Conservation (phyloP, 1,284 basidiomycete species). For the Exobasidium rhododendri region DNA sequence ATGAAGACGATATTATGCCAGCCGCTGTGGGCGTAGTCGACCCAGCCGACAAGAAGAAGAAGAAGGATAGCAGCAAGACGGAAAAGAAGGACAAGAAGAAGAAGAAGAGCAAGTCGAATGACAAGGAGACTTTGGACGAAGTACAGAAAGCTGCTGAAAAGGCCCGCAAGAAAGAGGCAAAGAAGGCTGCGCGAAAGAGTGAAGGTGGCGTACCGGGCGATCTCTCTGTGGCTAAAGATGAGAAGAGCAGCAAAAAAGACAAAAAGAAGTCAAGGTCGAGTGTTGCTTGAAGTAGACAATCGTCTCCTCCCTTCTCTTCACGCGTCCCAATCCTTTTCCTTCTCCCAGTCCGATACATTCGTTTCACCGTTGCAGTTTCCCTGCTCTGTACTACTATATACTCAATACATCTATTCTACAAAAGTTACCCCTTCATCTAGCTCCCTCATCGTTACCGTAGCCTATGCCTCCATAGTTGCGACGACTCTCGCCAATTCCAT, state of each 20-base stretch:
- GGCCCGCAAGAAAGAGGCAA: slow-evolving; percentile 43
- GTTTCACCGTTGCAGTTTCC: too few species aligned
- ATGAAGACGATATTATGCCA: slow-evolving; percentile 60
- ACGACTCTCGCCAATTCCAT: slow-evolving; percentile 28
- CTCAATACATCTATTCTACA: too few species aligned
- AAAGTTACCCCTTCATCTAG: slow-evolving; percentile 1
- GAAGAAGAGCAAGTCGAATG: slow-evolving; percentile 55
- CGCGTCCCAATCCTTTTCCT: not conserved
- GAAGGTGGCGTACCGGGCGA: slow-evolving; percentile 27
- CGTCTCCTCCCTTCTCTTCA: too few species aligned
- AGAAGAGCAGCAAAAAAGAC: slow-evolving; percentile 37
- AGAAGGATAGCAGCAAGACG: slow-evolving; percentile 64
- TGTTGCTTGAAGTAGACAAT: not conserved
- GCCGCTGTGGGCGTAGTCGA: slow-evolving; percentile 39
- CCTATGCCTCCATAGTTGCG: not conserved
- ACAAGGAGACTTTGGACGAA: slow-evolving; percentile 63
- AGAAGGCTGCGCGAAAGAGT: slow-evolving; percentile 40
- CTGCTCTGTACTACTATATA: too few species aligned
- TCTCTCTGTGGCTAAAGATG: slow-evolving; percentile 22
- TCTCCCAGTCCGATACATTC: too few species aligned
- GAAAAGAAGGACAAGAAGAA: slow-evolving; percentile 23
- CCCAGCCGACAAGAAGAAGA: slow-evolving; percentile 55
- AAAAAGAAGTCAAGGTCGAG: slow-evolving; percentile 17
- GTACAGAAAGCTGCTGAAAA: slow-evolving; percentile 58
- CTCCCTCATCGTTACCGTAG: not conserved